A percentile compares a stretch with the other conserved stretches of the same genome.
Evolutionary conservation across 805 yeast genomes (phyloP).

Genomic region (Cyberlindnera mycetangii): DNA sequence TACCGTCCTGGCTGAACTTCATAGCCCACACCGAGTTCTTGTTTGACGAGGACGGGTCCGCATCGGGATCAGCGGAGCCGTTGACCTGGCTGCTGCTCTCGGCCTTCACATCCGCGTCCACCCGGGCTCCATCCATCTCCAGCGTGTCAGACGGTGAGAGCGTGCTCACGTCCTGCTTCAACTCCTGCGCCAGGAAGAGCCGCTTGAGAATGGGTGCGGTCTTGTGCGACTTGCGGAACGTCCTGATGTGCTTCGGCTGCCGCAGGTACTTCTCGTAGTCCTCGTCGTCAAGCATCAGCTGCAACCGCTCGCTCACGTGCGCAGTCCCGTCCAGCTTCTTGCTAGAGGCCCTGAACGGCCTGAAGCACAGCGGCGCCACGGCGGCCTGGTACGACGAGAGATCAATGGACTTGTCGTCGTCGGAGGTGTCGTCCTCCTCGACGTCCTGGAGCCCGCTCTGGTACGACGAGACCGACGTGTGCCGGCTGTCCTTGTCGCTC

Average conservation of each 20-base stretch:
- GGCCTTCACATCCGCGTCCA: conserved; percentile 6
- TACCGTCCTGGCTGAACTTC: conserved; percentile 77
- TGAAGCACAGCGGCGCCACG: conserved; percentile 18
- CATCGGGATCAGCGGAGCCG: neutral
- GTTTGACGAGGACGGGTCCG: neutral
- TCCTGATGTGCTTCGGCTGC: conserved; percentile 55
- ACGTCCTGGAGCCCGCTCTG: neutral
- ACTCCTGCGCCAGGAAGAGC: conserved; percentile 65
- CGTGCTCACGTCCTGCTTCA: conserved; percentile 29
- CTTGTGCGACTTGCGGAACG: conserved; percentile 43
- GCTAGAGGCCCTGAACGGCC: neutral
- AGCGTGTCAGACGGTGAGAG: neutral
- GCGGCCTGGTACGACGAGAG: conserved; percentile 17
- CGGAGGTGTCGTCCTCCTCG: conserved; percentile 15
- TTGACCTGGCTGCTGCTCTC: neutral
- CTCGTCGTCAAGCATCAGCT: conserved; percentile 26
- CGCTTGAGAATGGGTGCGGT: conserved; percentile 47
- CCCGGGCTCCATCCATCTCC: neutral
- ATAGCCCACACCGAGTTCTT: conserved; percentile 62
- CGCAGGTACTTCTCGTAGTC: conserved; percentile 41
- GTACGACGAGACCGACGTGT: conserved; percentile 2
- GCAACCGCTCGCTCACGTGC: conserved; percentile 7
- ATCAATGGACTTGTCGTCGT: conserved; percentile 21
- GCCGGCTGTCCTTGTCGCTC: neutral
- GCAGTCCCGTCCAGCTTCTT: conserved; percentile 4